Conservation (phyloP, 192 early-diverging fungal genomes). For the Pilobolus umbonatus region DNA sequence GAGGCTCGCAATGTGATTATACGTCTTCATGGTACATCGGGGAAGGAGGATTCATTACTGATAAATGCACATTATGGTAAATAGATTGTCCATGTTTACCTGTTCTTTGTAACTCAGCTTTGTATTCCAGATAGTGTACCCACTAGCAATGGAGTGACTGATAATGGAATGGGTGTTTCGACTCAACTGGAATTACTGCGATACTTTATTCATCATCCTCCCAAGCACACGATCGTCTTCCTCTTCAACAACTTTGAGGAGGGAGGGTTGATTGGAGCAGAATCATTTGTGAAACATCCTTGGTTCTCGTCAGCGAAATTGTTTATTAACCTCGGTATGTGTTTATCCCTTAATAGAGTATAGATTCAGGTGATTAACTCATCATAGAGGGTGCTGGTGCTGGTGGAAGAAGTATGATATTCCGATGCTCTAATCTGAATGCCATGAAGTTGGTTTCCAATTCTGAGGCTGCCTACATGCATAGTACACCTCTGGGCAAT, state of each 20-base stretch:
- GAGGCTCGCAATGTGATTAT: conserved; percentile 58
- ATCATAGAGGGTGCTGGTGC: conserved; percentile 70
- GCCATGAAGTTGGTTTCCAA: conserved; percentile 35
- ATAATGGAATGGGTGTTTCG: conserved; percentile 62
- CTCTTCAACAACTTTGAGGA: conserved; percentile 75
- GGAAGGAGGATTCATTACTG: conserved; percentile 45
- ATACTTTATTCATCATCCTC: conserved; percentile 51
- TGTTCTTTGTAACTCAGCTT: not conserved
- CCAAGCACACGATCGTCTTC: conserved; percentile 58
- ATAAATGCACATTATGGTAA: conserved; percentile 64
- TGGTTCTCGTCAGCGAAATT: conserved; percentile 58
- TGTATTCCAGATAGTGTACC: conserved; percentile 54
- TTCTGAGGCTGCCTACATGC: conserved; percentile 42
- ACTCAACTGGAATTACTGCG: conserved; percentile 58
- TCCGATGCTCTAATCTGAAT: conserved; percentile 42
- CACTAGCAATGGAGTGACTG: conserved; percentile 65
- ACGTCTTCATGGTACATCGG: conserved; percentile 49
- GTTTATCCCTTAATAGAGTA: not conserved
- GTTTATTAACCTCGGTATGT: conserved; percentile 59
- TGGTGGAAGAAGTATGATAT: conserved; percentile 62
- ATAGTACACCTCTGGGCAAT: conserved; percentile 61
- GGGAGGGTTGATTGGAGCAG: conserved; percentile 58
- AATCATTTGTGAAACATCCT: conserved; percentile 56
- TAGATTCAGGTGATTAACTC: no score
- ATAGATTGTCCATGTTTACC: not conserved